These are phyloP conservation scores for Petrea volubilis DNA, from an alignment of 257 asterid species.

Conservation along the genomic window DNA sequence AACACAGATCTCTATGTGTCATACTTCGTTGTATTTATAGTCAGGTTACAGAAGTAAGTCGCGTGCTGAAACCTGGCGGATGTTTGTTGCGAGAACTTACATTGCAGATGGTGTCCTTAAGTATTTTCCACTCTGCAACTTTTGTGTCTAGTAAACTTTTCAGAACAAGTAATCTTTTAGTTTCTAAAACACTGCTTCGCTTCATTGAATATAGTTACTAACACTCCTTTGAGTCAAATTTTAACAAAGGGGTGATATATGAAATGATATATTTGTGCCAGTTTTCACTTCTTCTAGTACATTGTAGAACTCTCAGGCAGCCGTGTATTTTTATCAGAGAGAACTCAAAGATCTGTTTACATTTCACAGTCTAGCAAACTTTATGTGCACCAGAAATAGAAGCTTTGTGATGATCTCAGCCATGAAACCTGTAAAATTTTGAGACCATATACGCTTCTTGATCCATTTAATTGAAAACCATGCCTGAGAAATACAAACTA, in stretches of 20 bases:
- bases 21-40: too few species aligned
- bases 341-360: constrained; percentile 79
- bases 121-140: constrained; percentile 57
- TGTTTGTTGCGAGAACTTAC: constrained; percentile 79
- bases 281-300: constrained; percentile 34
- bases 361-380: constrained; percentile 67
- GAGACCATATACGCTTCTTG: too few species aligned
- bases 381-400: constrained; percentile 59
- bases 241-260: background rate
- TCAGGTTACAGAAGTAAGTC: constrained; percentile 93
- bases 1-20: too few species aligned
- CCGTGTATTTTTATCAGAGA: constrained; percentile 53
- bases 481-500: too few species aligned
- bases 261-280: background rate
- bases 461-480: too few species aligned
- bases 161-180: too few species aligned
- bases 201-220: too few species aligned
- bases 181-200: too few species aligned
- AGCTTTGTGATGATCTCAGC: constrained; percentile 77
- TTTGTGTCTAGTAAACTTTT: constrained; percentile 54
- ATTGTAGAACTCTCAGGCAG: constrained; percentile 65
- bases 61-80: constrained; percentile 80
- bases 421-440: constrained; percentile 42
- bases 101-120: constrained; percentile 63
- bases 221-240: too few species aligned